phyloP scores from a whole-genome alignment of 1,284 basidiomycete genomes.

The Laetiporus sulphureus region DNA sequence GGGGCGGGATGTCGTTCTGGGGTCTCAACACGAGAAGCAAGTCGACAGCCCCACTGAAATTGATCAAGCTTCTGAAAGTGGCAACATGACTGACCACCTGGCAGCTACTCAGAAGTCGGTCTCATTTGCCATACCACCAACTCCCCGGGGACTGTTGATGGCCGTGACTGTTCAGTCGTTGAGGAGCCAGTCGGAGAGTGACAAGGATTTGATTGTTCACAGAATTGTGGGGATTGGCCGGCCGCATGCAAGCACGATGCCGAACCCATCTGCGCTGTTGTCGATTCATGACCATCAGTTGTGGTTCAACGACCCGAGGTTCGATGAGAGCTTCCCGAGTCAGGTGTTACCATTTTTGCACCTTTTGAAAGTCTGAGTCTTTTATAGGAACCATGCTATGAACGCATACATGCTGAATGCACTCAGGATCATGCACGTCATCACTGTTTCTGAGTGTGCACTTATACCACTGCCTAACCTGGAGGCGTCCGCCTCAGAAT shows the following conservation, averaged over 20 bases:
- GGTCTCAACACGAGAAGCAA: neutral
- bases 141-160: slow-evolving; percentile 20
- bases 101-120: too few species aligned
- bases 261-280: slow-evolving; percentile 54
- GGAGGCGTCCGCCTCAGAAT: slow-evolving; percentile 11
- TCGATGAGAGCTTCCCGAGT: slow-evolving; percentile 95
- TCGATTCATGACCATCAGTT: slow-evolving; percentile 66
- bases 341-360: slow-evolving; percentile 93
- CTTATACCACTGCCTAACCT: slow-evolving; percentile 59
- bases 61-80: too few species aligned
- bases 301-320: slow-evolving; percentile 90
- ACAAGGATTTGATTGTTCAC: slow-evolving; percentile 8
- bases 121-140: slow-evolving; percentile 36
- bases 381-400: slow-evolving; percentile 77
- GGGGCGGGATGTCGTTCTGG: slow-evolving; percentile 3
- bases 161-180: slow-evolving; percentile 15
- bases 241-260: slow-evolving; percentile 67
- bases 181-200: slow-evolving; percentile 16
- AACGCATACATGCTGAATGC: slow-evolving; percentile 95
- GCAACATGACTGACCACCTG: too few species aligned
- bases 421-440: slow-evolving; percentile 96
- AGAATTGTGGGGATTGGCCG: slow-evolving; percentile 29
- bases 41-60: neutral
- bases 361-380: too few species aligned
- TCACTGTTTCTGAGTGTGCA: slow-evolving; percentile 93